Percentiles rank a stretch among this genome's conserved stretches.
These are phyloP conservation scores for Naganishia randhawae DNA, from an alignment of 768 basidiomycete genomes.

Conservation along the genomic window DNA sequence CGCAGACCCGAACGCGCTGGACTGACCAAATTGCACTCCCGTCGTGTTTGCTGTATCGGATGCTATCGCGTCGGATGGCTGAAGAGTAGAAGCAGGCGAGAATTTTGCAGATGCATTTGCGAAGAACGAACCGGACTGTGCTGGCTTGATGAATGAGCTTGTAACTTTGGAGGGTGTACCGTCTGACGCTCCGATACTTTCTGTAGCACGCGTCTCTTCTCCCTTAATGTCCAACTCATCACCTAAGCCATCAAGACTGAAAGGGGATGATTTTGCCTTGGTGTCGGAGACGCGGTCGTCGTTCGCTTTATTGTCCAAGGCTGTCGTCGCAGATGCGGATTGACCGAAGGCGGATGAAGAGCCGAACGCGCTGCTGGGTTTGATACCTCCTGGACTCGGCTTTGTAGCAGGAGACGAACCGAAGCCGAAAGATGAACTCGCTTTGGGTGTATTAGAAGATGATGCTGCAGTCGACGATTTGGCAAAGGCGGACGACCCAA, in stretches of 20 bases:
- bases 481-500: constrained; percentile 27
- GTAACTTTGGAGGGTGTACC: background rate
- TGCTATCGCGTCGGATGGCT: constrained; percentile 42
- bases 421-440: constrained; percentile 26
- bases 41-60: constrained; percentile 29
- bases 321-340: constrained; percentile 42
- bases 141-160: constrained; percentile 29
- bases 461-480: constrained; percentile 23
- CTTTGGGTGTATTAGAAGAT: constrained; percentile 22
- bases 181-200: background rate
- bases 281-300: constrained; percentile 22
- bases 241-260: constrained; percentile 42
- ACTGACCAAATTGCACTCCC: constrained; percentile 49
- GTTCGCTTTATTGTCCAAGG: constrained; percentile 4
- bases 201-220: background rate
- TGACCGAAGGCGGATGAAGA: constrained; percentile 32
- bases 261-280: constrained; percentile 42
- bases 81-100: constrained; percentile 38
- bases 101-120: constrained; percentile 35
- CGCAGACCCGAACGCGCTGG: constrained; percentile 47
- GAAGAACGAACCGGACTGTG: constrained; percentile 32
- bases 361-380: constrained; percentile 33
- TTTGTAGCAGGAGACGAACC: constrained; percentile 27
- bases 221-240: constrained; percentile 32
- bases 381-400: background rate